Evolutionary conservation across 2,329 filamentous ascomycete genomes (phyloP).

Genomic region (Aschersonia sp.): DNA sequence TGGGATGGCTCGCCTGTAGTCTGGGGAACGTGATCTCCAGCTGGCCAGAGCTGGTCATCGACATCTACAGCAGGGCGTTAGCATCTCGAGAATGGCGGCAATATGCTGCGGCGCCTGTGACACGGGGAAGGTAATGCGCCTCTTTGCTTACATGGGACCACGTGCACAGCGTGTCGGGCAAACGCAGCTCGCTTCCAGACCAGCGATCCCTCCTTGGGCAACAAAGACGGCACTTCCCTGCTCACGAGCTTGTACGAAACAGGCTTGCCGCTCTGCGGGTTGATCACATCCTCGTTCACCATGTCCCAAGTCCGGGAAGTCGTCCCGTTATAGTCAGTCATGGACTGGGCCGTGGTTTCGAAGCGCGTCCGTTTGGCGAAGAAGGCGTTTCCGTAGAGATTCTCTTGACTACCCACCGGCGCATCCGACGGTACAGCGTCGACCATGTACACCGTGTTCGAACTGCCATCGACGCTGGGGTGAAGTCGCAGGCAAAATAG

Average conservation of each 20-base stretch:
- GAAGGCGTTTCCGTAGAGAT: constrained; percentile 84
- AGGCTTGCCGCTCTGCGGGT: constrained; percentile 75
- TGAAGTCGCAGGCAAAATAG: constrained; percentile 85
- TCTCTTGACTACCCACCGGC: constrained; percentile 66
- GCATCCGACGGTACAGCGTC: constrained; percentile 60
- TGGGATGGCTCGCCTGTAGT: constrained; percentile 65
- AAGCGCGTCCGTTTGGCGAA: constrained; percentile 74
- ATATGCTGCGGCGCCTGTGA: too few species aligned
- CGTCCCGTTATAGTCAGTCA: constrained; percentile 67
- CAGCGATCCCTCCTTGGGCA: constrained; percentile 68
- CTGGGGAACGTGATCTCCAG: constrained; percentile 77
- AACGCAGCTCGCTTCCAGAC: constrained; percentile 88
- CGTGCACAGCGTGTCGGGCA: constrained; percentile 73
- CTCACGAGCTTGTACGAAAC: constrained; percentile 82
- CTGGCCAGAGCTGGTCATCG: constrained; percentile 72
- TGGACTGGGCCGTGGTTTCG: constrained; percentile 50
- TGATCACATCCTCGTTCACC: constrained; percentile 68
- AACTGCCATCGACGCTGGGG: constrained; percentile 70
- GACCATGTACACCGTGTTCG: constrained; percentile 75
- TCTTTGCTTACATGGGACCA: constrained; percentile 53
- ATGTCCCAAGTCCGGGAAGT: constrained; percentile 86
- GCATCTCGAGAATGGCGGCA: neutral
- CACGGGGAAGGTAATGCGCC: neutral
- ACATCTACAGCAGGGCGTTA: constrained; percentile 35
- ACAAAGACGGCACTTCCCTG: constrained; percentile 61